Percentiles rank a stretch among this genome's conserved stretches.
Evolutionary conservation across 768 basidiomycete species (phyloP).

Genomic region (Tulasnella sp.): DNA sequence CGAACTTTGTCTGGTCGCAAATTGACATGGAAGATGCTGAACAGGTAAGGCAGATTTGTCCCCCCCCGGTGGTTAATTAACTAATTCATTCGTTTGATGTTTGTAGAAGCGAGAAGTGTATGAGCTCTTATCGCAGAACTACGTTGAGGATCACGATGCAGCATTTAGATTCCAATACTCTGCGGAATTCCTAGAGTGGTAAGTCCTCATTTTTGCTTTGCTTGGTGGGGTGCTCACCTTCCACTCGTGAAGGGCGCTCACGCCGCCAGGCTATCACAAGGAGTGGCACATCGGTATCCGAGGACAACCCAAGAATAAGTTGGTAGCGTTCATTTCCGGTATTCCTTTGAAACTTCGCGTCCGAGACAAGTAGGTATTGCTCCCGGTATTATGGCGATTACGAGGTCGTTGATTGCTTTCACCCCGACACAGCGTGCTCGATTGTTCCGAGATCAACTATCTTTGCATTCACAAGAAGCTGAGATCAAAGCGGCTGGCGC

Average conservation of each 20-base stretch:
- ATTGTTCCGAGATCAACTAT: slow-evolving; percentile 90
- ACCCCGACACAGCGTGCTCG: slow-evolving; percentile 51
- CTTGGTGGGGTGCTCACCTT: background rate
- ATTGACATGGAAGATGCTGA: slow-evolving; percentile 73
- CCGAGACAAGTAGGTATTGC: slow-evolving; percentile 62
- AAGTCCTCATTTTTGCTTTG: background rate
- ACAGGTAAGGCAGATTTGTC: slow-evolving; percentile 51
- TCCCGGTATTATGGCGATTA: too few relatives aligned
- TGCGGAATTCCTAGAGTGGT: slow-evolving; percentile 92
- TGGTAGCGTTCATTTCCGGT: slow-evolving; percentile 95
- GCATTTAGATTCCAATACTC: slow-evolving; percentile 97
- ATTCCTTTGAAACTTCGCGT: slow-evolving; percentile 85
- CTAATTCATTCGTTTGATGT: background rate
- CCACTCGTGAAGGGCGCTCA: slow-evolving; percentile 69
- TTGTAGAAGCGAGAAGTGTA: slow-evolving; percentile 62
- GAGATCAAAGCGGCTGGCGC: slow-evolving; percentile 89
- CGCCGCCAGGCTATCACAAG: slow-evolving; percentile 85
- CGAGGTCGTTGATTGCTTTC: background rate
- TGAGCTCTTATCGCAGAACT: slow-evolving; percentile 84
- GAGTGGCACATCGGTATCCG: slow-evolving; percentile 98
- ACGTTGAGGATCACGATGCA: slow-evolving; percentile 94
- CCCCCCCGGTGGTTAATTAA: background rate
- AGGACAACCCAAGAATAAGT: slow-evolving; percentile 82
- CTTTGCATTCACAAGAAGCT: slow-evolving; percentile 97
- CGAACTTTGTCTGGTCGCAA: slow-evolving; percentile 87